These are phyloP conservation scores for Neopestalotiopsis rosae DNA, from an alignment of 2,329 filamentous ascomycete genomes.

Conservation along the genomic window DNA sequence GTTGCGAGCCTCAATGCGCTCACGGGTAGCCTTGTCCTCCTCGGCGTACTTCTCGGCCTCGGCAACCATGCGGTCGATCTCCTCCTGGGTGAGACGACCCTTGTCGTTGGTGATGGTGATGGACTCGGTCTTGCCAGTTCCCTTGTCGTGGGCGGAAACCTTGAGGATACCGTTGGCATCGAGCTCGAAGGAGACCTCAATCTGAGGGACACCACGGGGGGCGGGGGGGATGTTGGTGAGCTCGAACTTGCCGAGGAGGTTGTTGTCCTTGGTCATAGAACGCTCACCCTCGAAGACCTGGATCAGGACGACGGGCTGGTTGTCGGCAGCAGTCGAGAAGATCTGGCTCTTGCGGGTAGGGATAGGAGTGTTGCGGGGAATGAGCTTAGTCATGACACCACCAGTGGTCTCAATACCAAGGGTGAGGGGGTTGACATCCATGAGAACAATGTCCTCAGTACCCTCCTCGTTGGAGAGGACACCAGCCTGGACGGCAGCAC, in stretches of 20 bases:
- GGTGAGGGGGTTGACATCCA: conserved; percentile 96
- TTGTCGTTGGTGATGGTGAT: conserved; percentile 99
- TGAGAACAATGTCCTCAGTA: conserved; percentile 82
- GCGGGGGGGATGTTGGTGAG: conserved; percentile 94
- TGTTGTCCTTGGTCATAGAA: conserved; percentile 95
- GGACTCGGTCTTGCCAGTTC: conserved; percentile 94
- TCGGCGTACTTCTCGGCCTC: conserved; percentile 98
- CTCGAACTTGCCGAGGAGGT: conserved; percentile 97
- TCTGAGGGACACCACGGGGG: conserved; percentile 95
- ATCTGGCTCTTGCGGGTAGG: conserved; percentile 97
- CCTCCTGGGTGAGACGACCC: conserved; percentile 92
- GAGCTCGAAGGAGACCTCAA: conserved; percentile 97
- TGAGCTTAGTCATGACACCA: conserved; percentile 97
- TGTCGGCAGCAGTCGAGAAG: conserved; percentile 95
- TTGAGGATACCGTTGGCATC: conserved; percentile 98
- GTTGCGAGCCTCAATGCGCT: conserved; percentile 96
- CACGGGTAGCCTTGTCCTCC: conserved; percentile 97
- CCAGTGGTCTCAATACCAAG: conserved; percentile 97
- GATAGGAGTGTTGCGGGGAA: conserved; percentile 92
- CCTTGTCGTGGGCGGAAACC: conserved; percentile 96
- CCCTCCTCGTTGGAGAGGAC: conserved; percentile 88
- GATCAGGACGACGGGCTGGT: conserved; percentile 94
- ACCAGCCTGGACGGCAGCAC: conserved; percentile 96
- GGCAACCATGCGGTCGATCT: conserved; percentile 98
- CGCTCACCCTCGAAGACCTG: conserved; percentile 96